phyloP scores from a whole-genome alignment of 2,329 filamentous ascomycete species.

The Beauveria bassiana region DNA sequence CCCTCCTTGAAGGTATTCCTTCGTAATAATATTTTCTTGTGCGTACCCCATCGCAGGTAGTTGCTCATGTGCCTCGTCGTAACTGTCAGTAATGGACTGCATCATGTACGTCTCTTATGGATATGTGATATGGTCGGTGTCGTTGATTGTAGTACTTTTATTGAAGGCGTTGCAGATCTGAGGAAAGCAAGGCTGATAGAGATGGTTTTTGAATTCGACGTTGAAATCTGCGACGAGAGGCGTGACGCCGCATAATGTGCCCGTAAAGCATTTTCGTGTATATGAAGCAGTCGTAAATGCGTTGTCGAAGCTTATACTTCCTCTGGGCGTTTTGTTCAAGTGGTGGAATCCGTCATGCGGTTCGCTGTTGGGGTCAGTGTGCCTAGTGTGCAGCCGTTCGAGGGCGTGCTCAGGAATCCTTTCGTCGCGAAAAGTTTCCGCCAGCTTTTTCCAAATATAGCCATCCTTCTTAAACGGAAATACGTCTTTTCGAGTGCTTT shows the following conservation, averaged over 20 bases:
- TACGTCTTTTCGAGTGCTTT: conserved; percentile 37
- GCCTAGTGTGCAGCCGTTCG: conserved; percentile 16
- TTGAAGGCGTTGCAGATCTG: conserved; percentile 29
- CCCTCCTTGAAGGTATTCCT: conserved; percentile 23
- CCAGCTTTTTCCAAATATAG: conserved; percentile 29
- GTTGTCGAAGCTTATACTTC: conserved; percentile 34
- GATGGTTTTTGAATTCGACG: conserved; percentile 30
- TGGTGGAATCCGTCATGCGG: conserved; percentile 23
- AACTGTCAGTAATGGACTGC: conserved; percentile 26
- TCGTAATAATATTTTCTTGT: conserved; percentile 18
- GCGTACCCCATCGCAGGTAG: conserved; percentile 24
- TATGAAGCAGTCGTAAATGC: conserved; percentile 35
- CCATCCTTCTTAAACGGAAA: conserved; percentile 36
- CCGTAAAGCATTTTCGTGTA: conserved; percentile 35
- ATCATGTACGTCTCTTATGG: conserved; percentile 26
- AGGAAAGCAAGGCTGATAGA: conserved; percentile 38
- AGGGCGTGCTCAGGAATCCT: conserved; percentile 25
- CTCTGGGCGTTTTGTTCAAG: conserved; percentile 16
- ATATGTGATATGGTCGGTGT: conserved; percentile 17
- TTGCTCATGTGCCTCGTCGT: conserved; percentile 25
- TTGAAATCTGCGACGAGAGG: conserved; percentile 36
- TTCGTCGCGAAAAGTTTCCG: conserved; percentile 23
- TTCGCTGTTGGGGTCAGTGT: conserved; percentile 25
- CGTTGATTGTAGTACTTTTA: conserved; percentile 12
- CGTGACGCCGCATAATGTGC: conserved; percentile 32